Evolutionary conservation across 2,329 filamentous ascomycete genomes (phyloP).

Genomic region (Fusarium succisae): DNA sequence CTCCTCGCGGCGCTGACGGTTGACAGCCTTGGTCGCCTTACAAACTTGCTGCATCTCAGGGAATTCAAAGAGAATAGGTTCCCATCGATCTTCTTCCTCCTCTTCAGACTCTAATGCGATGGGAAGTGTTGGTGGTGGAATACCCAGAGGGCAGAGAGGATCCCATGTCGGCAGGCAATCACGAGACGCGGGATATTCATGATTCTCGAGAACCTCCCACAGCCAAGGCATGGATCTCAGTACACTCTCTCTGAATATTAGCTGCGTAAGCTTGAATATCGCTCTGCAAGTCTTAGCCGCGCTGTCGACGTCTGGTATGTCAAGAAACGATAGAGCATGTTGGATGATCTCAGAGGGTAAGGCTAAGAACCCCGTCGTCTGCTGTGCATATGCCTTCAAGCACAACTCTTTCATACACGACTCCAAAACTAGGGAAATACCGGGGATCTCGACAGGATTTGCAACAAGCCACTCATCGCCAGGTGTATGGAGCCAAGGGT

Average conservation of each 20-base stretch:
- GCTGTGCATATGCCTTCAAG: accelerated
- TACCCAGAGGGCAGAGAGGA: background rate
- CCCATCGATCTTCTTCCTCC: background rate
- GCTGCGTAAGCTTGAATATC: background rate
- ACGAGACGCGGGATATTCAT: background rate
- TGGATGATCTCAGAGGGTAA: background rate
- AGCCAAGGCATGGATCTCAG: background rate
- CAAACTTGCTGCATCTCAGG: background rate
- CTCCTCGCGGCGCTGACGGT: background rate
- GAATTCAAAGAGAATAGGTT: background rate
- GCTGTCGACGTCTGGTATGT: accelerated
- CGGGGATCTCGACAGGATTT: background rate
- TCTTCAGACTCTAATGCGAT: background rate
- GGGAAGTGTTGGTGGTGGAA: background rate
- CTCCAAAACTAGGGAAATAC: background rate
- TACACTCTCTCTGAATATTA: accelerated
- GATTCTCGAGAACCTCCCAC: background rate
- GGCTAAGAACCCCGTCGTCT: background rate
- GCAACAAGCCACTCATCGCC: constrained; percentile 1
- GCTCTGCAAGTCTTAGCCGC: background rate
- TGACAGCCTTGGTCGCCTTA: background rate
- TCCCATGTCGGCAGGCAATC: background rate
- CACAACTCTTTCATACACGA: background rate
- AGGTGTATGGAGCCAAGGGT: background rate
- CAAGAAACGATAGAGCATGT: background rate